These are phyloP conservation scores for Lunularia cruciata DNA, from an alignment of 225 moss, liverwort and hornwort genomes.

Conservation along the genomic window DNA sequence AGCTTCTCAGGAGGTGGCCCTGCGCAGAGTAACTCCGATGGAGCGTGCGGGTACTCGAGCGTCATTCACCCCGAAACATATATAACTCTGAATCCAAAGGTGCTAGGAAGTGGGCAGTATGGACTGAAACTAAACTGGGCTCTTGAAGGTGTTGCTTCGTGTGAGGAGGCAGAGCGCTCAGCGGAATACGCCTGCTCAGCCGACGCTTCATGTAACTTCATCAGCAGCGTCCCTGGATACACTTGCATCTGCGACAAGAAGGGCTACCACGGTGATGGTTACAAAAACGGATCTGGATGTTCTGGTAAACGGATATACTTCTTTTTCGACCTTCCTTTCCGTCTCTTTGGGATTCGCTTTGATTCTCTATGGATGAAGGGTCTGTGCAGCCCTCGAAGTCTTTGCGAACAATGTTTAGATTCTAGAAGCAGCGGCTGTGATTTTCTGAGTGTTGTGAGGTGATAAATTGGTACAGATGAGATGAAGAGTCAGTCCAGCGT, in stretches of 20 bases:
- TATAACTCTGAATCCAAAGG: conserved; percentile 10
- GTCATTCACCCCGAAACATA: conserved; percentile 39
- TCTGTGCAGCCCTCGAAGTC: neutral
- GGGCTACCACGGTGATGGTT: conserved; percentile 41
- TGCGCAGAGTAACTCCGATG: neutral
- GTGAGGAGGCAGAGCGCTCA: conserved; percentile 29
- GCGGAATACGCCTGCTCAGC: conserved; percentile 34
- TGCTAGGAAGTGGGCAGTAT: conserved; percentile 29
- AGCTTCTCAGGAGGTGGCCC: conserved; percentile 37
- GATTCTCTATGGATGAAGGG: no score
- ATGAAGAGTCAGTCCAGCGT: neutral
- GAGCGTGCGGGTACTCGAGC: conserved; percentile 36
- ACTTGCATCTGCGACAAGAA: conserved; percentile 33
- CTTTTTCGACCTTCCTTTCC: neutral
- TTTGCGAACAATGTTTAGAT: neutral
- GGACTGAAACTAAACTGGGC: conserved; percentile 43
- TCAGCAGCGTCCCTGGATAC: conserved; percentile 38
- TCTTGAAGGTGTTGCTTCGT: conserved; percentile 21
- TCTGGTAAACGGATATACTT: conserved; percentile 14
- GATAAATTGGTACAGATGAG: no score
- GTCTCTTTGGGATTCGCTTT: neutral
- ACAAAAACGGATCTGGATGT: conserved; percentile 37
- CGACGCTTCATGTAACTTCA: conserved; percentile 33
- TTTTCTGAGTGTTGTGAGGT: no score
- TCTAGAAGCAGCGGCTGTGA: neutral